Evolutionary conservation across 1,284 basidiomycete species (phyloP).

Genomic region (Moesziomyces aphidis): DNA sequence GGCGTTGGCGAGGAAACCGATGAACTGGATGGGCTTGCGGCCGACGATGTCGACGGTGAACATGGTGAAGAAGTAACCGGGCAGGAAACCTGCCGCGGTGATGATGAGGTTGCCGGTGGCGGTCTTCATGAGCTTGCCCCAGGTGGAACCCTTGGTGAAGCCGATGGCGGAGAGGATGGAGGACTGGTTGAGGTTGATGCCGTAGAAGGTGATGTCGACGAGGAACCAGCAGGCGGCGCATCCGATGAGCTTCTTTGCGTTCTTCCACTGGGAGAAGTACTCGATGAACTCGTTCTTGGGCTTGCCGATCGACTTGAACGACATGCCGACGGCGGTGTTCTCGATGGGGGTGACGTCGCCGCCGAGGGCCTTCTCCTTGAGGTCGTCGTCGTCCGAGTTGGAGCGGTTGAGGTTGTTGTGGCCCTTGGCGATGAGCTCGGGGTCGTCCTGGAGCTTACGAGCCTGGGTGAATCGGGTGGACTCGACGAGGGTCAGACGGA

Average conservation of each 20-base stretch:
- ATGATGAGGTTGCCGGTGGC: slow-evolving; percentile 68
- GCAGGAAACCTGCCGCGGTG: slow-evolving; percentile 62
- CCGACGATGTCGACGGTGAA: slow-evolving; percentile 61
- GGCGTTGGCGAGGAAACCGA: slow-evolving; percentile 65
- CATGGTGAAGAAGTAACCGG: slow-evolving; percentile 66
- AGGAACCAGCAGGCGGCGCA: slow-evolving; percentile 63
- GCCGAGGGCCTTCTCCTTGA: slow-evolving; percentile 53
- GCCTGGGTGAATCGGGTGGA: slow-evolving; percentile 87
- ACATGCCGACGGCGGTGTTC: slow-evolving; percentile 58
- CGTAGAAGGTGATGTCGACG: slow-evolving; percentile 80
- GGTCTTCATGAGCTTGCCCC: slow-evolving; percentile 73
- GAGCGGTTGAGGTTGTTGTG: slow-evolving; percentile 69
- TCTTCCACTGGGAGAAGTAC: slow-evolving; percentile 62
- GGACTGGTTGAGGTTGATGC: slow-evolving; percentile 82
- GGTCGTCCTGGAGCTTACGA: slow-evolving; percentile 78
- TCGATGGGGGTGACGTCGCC: slow-evolving; percentile 40
- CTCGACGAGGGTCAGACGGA: slow-evolving; percentile 70
- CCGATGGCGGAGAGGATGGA: slow-evolving; percentile 78
- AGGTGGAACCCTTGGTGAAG: slow-evolving; percentile 69
- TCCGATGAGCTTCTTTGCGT: slow-evolving; percentile 60
- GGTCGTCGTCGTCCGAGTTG: slow-evolving; percentile 45
- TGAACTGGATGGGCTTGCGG: slow-evolving; percentile 67
- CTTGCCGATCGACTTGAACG: slow-evolving; percentile 53
- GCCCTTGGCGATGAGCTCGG: slow-evolving; percentile 77
- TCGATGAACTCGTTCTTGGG: slow-evolving; percentile 49